Conservation (phyloP, 2,329 filamentous ascomycete genomes). For the Lecanicillium sp. region DNA sequence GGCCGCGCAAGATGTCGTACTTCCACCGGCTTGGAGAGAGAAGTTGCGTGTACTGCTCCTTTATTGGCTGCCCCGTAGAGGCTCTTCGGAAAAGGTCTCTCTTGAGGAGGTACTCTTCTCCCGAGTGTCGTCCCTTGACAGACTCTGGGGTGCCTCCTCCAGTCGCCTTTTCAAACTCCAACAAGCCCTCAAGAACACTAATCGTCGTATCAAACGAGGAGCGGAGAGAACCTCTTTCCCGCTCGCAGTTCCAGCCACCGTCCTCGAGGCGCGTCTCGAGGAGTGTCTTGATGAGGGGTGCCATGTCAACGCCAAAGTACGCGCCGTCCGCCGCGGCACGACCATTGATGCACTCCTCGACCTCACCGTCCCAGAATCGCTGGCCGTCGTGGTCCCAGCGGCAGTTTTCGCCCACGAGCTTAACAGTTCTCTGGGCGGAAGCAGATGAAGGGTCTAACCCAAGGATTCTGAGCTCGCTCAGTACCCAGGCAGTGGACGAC, state of each 20-base stretch:
- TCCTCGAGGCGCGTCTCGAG: slow-evolving; percentile 8
- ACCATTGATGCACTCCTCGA: slow-evolving; percentile 12
- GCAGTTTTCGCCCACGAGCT: slow-evolving; percentile 7
- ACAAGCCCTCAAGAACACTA: slow-evolving; percentile 8
- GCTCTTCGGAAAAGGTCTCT: slow-evolving; percentile 7
- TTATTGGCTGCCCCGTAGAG: slow-evolving; percentile 5
- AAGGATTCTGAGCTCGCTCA: background rate
- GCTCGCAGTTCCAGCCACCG: slow-evolving; percentile 11
- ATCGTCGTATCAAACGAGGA: slow-evolving; percentile 11
- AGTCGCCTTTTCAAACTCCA: slow-evolving; percentile 8
- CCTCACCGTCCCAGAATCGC: slow-evolving; percentile 11
- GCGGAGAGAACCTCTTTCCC: slow-evolving; percentile 6
- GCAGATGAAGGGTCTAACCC: background rate
- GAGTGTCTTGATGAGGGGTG: slow-evolving; percentile 5
- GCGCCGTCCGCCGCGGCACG: slow-evolving; percentile 7
- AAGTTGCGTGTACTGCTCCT: slow-evolving; percentile 6
- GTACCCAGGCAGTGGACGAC: slow-evolving; percentile 1
- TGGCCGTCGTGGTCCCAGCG: slow-evolving; percentile 10
- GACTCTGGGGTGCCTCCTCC: background rate
- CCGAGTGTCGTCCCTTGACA: slow-evolving; percentile 7
- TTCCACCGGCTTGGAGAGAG: slow-evolving; percentile 3
- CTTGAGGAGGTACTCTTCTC: slow-evolving; percentile 10
- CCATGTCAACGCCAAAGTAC: slow-evolving; percentile 11
- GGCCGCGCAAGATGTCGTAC: slow-evolving; percentile 8
- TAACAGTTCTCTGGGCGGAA: slow-evolving; percentile 3